phyloP scores from a whole-genome alignment of 306 rosid genomes.

The Cucumis cinereus region DNA sequence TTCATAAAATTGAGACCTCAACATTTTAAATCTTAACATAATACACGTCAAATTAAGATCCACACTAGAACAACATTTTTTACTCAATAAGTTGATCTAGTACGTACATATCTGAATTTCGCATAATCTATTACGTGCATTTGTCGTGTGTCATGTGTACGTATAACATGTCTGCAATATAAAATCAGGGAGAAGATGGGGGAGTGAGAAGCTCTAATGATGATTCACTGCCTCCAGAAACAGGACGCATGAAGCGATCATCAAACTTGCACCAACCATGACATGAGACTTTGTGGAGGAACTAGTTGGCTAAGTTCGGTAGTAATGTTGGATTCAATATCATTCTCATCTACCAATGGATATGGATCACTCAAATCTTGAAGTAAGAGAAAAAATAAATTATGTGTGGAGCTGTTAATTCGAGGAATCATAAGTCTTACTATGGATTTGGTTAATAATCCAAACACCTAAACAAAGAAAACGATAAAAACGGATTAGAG shows the following conservation, averaged over 20 bases:
- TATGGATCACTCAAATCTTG: slow-evolving; percentile 11
- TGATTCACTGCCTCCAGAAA: too few relatives aligned
- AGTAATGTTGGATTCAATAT: neutral
- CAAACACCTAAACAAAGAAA: too few relatives aligned
- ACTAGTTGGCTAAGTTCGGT: too few relatives aligned
- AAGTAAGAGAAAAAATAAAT: neutral
- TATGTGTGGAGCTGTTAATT: neutral
- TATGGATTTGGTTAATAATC: too few relatives aligned
- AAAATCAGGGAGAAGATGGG: neutral
- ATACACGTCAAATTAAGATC: too few relatives aligned
- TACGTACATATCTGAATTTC: neutral
- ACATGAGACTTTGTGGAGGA: neutral
- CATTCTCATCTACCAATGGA: slow-evolving; percentile 19
- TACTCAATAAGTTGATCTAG: neutral
- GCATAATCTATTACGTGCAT: neutral
- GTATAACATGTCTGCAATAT: too few relatives aligned
- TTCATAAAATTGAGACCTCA: too few relatives aligned
- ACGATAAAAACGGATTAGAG: too few relatives aligned
- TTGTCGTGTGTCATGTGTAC: neutral
- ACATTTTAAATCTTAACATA: too few relatives aligned
- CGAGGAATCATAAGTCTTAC: too few relatives aligned
- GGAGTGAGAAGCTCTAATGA: slow-evolving; percentile 19
- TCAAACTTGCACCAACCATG: slow-evolving; percentile 31
- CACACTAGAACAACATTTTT: neutral
- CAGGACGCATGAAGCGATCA: slow-evolving; percentile 7